Percentiles rank a stretch among this genome's conserved stretches.
Evolutionary conservation across 176 grass and related monocot genomes (phyloP).

Genomic region (Alloteropsis semialata): DNA sequence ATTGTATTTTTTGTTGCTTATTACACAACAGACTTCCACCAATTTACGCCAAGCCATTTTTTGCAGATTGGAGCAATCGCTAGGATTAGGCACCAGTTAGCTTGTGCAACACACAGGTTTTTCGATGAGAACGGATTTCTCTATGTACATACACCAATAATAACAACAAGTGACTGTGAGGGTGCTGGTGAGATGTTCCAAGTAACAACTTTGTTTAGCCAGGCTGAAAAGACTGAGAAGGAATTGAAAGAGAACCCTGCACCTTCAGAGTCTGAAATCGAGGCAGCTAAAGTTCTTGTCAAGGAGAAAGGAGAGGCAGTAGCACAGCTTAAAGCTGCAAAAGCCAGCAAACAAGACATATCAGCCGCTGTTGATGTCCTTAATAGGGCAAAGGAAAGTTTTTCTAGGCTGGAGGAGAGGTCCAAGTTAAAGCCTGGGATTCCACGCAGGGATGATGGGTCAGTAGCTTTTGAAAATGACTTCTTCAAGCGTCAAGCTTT

Average conservation of each 20-base stretch:
- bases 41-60: not conserved
- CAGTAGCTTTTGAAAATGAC: constrained; percentile 66
- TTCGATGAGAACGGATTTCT: constrained; percentile 71
- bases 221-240: constrained; percentile 74
- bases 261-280: constrained; percentile 70
- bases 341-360: constrained; percentile 61
- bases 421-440: constrained; percentile 85
- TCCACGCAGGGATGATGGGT: constrained; percentile 64
- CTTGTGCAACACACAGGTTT: constrained; percentile 77
- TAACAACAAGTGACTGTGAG: constrained; percentile 93
- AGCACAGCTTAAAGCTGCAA: constrained; percentile 63
- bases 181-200: constrained; percentile 99
- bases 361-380: constrained; percentile 53
- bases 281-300: constrained; percentile 57
- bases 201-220: constrained; percentile 76
- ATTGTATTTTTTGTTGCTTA: not conserved
- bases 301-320: constrained; percentile 67
- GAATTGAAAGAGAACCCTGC: constrained; percentile 71
- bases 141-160: constrained; percentile 90
- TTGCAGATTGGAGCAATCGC: constrained; percentile 83
- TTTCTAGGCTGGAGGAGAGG: constrained; percentile 71
- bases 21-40: not conserved
- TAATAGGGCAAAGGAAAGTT: constrained; percentile 60
- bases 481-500: constrained; percentile 97
- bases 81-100: constrained; percentile 82